Percentiles rank a stretch among this genome's conserved stretches.
Evolutionary conservation across 192 early-diverging fungal genomes (phyloP).

Genomic region (Chytriomyces sp.): DNA sequence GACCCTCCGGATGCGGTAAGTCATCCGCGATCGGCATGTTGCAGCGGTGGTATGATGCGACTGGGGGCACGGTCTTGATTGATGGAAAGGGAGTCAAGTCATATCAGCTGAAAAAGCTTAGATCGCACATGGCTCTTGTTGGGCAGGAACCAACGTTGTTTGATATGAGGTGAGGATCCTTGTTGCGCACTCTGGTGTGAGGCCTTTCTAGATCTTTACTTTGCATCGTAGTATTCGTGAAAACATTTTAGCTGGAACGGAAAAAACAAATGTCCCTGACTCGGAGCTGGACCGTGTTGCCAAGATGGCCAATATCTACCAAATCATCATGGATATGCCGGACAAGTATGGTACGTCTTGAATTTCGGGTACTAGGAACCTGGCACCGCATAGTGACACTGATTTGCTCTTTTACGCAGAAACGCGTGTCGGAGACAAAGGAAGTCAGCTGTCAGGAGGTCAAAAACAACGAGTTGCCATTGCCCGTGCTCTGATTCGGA

Average conservation of each 20-base stretch:
- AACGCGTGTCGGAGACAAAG: conserved; percentile 55
- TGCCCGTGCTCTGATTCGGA: conserved; percentile 64
- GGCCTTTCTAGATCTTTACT: no score
- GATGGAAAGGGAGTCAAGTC: conserved; percentile 54
- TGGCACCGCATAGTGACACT: not conserved
- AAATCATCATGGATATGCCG: conserved; percentile 72
- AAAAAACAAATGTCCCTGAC: conserved; percentile 44
- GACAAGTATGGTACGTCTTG: conserved; percentile 56
- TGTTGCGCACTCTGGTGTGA: conserved; percentile 40
- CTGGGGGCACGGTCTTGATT: conserved; percentile 57
- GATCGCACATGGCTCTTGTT: conserved; percentile 66
- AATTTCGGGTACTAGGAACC: conserved; percentile 47
- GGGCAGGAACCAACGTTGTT: conserved; percentile 51
- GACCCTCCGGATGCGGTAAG: conserved; percentile 71
- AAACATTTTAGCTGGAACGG: conserved; percentile 62
- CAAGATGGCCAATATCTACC: conserved; percentile 69
- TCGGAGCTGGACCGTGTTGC: conserved; percentile 67
- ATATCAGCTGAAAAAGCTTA: conserved; percentile 68
- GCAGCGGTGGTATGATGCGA: conserved; percentile 72
- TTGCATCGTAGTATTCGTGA: conserved; percentile 45
- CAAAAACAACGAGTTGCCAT: conserved; percentile 43
- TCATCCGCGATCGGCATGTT: conserved; percentile 58
- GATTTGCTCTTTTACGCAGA: conserved; percentile 31
- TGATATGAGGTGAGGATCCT: conserved; percentile 35
- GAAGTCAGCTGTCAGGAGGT: conserved; percentile 47